Evolutionary conservation across 176 grass and related monocot genomes (phyloP), one percentile per base, ranked within the genome.

Genomic region (Olyra latifolia): DNA sequence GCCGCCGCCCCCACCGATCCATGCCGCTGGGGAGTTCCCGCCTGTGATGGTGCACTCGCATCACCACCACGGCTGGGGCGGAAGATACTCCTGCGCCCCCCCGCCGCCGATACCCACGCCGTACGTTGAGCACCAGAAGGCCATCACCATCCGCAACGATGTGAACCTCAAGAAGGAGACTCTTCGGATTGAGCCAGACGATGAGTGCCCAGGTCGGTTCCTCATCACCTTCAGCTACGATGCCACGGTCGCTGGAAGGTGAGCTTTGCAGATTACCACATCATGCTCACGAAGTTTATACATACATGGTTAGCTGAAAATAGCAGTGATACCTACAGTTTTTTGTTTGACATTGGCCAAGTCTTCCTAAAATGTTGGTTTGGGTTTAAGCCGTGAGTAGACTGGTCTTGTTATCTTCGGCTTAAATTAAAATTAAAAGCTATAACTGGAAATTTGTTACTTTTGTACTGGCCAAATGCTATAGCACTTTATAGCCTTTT

Each of bases 131-230:
- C 85, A 91, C 74, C 89, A 91, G 71, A 88, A 84, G 82, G 89
- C 89, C 0, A 59, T 91, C 41, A 91, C 89, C n/a, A 88, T 88
- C 17, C 52, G 89, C 46, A 91, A 91, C 28, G 89, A 88, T 60
- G 85, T 91, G 22, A 91, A 91, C 65, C 83, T 91, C 67, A 91
- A 85, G 81, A 91, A 91, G 78, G 89, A 88, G 82, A 91, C 81
- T 16, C 76, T 91, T 16, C 80, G 75, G 78, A 73, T 91, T 7
- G 82, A 91, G 40, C 82, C 82, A 27, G 85, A 91, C 16, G 85
- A 83, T 10, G 62, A 78, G 30, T 84, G 85, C 6, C 65, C 82
- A 0, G 46, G 69, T 0, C 75, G 57, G 19, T 83, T 85, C 71
- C 82, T 91, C 23, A 58, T 91, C 17, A 45, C 89, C 52, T 91